Conservation (phyloP, 2,329 filamentous ascomycete genomes). For the Sclerotinia borealis region DNA sequence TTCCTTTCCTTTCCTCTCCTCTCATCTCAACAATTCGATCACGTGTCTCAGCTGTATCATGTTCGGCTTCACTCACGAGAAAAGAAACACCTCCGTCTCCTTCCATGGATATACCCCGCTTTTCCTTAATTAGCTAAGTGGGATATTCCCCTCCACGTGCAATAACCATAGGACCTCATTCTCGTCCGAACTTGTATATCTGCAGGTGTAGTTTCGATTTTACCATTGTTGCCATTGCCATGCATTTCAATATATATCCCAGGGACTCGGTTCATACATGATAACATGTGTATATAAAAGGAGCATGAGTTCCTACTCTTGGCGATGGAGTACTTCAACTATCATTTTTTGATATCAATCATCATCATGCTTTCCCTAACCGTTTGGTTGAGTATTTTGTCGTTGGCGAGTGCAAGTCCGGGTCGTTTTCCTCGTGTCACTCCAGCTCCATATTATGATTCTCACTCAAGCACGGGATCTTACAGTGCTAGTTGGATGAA, state of each 20-base stretch:
- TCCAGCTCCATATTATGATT: not conserved
- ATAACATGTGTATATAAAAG: not conserved
- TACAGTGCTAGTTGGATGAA: slow-evolving; percentile 36
- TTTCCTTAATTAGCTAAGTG: not conserved
- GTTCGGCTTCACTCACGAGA: not conserved
- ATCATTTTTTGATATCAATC: not conserved
- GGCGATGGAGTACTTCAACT: not conserved
- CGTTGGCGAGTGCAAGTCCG: not conserved
- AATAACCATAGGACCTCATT: slow-evolving; percentile 7
- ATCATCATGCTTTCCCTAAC: not conserved
- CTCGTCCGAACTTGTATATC: slow-evolving; percentile 1
- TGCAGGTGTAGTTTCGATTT: not conserved
- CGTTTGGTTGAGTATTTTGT: not conserved
- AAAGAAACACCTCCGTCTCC: not conserved
- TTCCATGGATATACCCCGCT: not conserved
- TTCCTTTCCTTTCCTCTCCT: too few species aligned
- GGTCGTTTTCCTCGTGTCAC: not conserved
- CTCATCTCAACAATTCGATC: not conserved
- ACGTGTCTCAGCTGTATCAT: not conserved
- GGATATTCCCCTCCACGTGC: slow-evolving; percentile 4
- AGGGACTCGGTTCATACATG: not conserved
- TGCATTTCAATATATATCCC: not conserved
- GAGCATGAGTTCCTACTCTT: not conserved
- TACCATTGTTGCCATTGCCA: too few species aligned
- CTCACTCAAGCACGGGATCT: not conserved